phyloP scores from a whole-genome alignment of 2,329 filamentous ascomycete species.

The Xylaria sp. region DNA sequence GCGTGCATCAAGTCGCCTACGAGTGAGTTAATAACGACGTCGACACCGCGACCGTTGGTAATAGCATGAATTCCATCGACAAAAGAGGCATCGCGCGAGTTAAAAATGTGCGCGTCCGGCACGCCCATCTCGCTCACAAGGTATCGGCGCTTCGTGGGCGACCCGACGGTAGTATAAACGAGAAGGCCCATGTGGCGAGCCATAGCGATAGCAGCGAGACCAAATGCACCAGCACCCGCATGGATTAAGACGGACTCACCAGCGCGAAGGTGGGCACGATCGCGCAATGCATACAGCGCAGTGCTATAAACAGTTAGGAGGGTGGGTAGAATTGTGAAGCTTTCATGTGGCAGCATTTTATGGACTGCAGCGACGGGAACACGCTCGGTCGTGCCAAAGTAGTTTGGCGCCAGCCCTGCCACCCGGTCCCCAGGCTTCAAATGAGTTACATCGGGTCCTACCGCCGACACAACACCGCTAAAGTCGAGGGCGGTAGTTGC shows the following conservation, averaged over 20 bases:
- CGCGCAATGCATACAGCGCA: conserved; percentile 12
- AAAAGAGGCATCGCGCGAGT: conserved; percentile 10
- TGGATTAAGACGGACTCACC: conserved; percentile 26
- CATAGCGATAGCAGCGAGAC: conserved; percentile 48
- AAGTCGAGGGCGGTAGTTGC: conserved; percentile 14
- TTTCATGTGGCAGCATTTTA: conserved; percentile 15
- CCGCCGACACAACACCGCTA: conserved; percentile 2
- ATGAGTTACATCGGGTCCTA: not conserved
- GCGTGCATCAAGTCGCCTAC: conserved; percentile 51
- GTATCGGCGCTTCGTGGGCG: conserved; percentile 7
- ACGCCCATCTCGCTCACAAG: conserved; percentile 6
- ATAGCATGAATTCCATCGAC: not conserved
- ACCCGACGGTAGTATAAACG: conserved; percentile 15
- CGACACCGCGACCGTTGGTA: conserved; percentile 30
- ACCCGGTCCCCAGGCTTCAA: conserved; percentile 17
- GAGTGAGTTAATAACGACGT: conserved; percentile 56
- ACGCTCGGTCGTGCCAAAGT: conserved; percentile 10
- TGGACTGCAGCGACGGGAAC: conserved; percentile 5
- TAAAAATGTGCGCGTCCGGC: conserved; percentile 6
- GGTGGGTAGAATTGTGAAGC: not conserved
- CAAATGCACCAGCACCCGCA: conserved; percentile 49
- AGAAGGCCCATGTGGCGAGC: not conserved
- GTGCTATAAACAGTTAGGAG: conserved; percentile 1
- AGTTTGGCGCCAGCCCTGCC: not conserved
- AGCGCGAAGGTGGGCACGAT: conserved; percentile 1